A percentile compares a stretch with the other conserved stretches of the same genome.
Evolutionary conservation across 805 yeast species (phyloP).

Genomic region (baker's yeast (Saccharomyces cerevisiae)): DNA sequence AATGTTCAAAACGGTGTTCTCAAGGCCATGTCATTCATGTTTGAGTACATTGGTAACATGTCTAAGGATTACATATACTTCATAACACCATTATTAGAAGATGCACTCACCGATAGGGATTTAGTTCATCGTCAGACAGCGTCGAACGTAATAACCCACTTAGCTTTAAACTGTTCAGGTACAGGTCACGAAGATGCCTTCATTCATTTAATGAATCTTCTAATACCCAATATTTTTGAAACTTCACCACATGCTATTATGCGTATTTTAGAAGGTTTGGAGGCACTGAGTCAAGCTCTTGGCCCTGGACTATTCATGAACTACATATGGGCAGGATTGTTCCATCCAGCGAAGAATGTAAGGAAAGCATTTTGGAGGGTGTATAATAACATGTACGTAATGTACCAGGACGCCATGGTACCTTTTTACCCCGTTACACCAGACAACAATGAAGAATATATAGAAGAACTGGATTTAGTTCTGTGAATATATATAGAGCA

Average conservation of each 20-base stretch:
- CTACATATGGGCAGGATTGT: conserved; percentile 80
- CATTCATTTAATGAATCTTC: conserved; percentile 68
- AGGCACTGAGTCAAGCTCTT: conserved; percentile 57
- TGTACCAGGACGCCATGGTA: conserved; percentile 63
- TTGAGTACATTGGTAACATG: conserved; percentile 80
- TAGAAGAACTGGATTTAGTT: conserved; percentile 46
- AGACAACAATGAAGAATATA: conserved; percentile 4
- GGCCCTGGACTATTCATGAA: conserved; percentile 72
- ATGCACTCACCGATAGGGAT: conserved; percentile 85
- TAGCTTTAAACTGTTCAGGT: conserved; percentile 74
- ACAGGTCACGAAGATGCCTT: conserved; percentile 73
- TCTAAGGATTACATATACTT: conserved; percentile 78
- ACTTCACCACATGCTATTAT: conserved; percentile 91
- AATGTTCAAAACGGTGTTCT: conserved; percentile 94
- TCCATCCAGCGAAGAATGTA: conserved; percentile 88
- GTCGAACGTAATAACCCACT: conserved; percentile 72
- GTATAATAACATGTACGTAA: conserved; percentile 69
- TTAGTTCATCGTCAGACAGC: conserved; percentile 94
- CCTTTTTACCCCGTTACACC: conserved; percentile 72
- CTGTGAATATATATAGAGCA: conserved; percentile 6
- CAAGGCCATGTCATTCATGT: conserved; percentile 82
- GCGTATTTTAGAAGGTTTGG: conserved; percentile 73
- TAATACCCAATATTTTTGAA: conserved; percentile 85
- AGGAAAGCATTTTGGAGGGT: conserved; percentile 79
- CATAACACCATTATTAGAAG: conserved; percentile 69